A percentile compares a stretch with the other conserved stretches of the same genome.
Evolutionary conservation across 208 protist species (phyloP).

Genomic region (Wallacemonas sp.): DNA sequence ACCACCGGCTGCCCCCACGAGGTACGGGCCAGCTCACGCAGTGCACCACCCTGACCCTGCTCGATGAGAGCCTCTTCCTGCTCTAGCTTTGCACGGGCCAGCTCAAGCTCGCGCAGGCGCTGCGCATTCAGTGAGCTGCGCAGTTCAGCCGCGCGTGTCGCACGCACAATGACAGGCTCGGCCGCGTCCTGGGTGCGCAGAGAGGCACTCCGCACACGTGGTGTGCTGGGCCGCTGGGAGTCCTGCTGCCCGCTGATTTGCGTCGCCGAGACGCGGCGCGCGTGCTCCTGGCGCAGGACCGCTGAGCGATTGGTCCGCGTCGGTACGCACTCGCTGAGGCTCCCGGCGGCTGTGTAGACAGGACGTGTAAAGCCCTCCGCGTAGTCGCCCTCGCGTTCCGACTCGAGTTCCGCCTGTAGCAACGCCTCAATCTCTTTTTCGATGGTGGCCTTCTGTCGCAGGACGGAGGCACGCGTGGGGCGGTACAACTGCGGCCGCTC

Average conservation of each 20-base stretch:
- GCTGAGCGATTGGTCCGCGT: background rate
- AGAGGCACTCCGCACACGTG: conserved; percentile 1
- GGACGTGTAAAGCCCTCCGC: background rate
- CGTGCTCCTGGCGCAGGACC: background rate
- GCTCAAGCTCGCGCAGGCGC: conserved; percentile 14
- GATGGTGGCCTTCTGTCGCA: conserved; percentile 12
- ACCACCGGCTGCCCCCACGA: background rate
- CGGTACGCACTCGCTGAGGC: background rate
- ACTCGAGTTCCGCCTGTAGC: conserved; percentile 14
- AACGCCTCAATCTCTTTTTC: conserved; percentile 15
- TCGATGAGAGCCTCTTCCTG: conserved; percentile 2
- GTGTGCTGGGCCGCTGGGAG: background rate
- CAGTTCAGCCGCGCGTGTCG: conserved; percentile 23
- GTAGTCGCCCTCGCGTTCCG: conserved; percentile 7
- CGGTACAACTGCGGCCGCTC: background rate
- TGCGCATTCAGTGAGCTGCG: conserved; percentile 6
- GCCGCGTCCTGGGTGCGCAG: background rate
- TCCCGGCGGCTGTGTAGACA: background rate
- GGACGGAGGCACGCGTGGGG: conserved; percentile 4
- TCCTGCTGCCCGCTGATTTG: background rate
- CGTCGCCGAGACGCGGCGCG: background rate
- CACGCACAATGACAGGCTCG: background rate
- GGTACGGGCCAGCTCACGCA: background rate
- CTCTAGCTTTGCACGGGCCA: conserved; percentile 14
- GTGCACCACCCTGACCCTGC: background rate